Conservation (phyloP, 202 grass and related monocot genomes). For the Zizania palustris region DNA sequence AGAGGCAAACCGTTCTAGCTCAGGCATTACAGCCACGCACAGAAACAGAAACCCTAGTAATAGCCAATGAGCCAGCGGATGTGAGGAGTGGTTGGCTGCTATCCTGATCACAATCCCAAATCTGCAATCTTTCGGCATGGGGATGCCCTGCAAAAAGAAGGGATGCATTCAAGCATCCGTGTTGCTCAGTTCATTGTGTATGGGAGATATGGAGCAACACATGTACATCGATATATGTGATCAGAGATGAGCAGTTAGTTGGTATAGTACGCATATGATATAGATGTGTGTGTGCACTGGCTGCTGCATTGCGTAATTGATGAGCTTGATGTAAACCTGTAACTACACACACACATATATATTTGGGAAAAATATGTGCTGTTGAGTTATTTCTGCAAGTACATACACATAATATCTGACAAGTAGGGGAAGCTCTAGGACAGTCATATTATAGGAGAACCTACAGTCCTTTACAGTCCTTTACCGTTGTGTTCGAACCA, state of each 20-base stretch:
- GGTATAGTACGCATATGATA: constrained; percentile 9
- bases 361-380: too few relatives aligned
- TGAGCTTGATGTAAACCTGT: neutral
- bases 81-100: constrained; percentile 49
- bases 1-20: constrained; percentile 52
- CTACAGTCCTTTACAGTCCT: too few relatives aligned
- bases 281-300: neutral
- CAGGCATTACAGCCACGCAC: constrained; percentile 44
- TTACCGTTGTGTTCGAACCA: too few relatives aligned
- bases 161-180: constrained; percentile 49
- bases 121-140: constrained; percentile 46
- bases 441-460: too few relatives aligned
- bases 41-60: constrained; percentile 49
- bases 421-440: too few relatives aligned
- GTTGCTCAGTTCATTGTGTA: constrained; percentile 45
- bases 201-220: constrained; percentile 45
- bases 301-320: neutral
- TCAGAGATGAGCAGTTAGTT: constrained; percentile 8
- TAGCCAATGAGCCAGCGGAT: constrained; percentile 43
- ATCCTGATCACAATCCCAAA: constrained; percentile 40
- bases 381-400: too few relatives aligned
- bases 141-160: constrained; percentile 44
- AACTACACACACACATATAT: neutral
- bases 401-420: too few relatives aligned
- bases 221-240: constrained; percentile 23